Conservation (phyloP, 108 stramenopile species). For the Mayamaea pseudoterrestris region DNA sequence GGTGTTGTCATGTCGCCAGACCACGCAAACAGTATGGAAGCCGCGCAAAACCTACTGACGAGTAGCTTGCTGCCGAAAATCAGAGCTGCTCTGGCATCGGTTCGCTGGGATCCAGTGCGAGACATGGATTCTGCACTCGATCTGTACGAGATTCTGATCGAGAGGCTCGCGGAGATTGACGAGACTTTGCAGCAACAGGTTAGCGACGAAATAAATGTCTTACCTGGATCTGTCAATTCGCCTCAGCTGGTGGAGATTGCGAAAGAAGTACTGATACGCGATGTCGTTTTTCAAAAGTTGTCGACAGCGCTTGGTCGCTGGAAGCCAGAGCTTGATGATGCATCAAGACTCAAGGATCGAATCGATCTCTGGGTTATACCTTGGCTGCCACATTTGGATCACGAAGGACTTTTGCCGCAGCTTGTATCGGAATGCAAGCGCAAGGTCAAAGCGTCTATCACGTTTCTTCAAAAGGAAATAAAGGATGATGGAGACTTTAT, state of each 20-base stretch:
- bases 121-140: slow-evolving; percentile 31
- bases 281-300: slow-evolving; percentile 6
- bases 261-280: slow-evolving; percentile 13
- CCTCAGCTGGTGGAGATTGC: no score
- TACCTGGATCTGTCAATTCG: no score
- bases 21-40: no score
- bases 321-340: slow-evolving; percentile 36
- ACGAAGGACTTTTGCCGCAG: slow-evolving; percentile 29
- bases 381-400: slow-evolving; percentile 64
- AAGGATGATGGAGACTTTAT: slow-evolving; percentile 26
- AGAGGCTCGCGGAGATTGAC: no score
- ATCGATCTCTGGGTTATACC: slow-evolving; percentile 68
- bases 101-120: slow-evolving; percentile 48
- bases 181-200: no score
- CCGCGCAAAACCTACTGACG: no score
- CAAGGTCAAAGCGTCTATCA: slow-evolving; percentile 35
- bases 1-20: no score
- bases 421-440: slow-evolving; percentile 47
- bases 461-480: slow-evolving; percentile 30
- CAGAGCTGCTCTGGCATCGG: slow-evolving; percentile 38
- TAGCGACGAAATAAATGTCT: no score
- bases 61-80: slow-evolving; percentile 56
- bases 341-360: no score
- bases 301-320: slow-evolving; percentile 26
- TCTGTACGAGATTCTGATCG: slow-evolving; percentile 54